Conservation (phyloP, 208 protist genomes). For the Trypanosoma vivax region DNA sequence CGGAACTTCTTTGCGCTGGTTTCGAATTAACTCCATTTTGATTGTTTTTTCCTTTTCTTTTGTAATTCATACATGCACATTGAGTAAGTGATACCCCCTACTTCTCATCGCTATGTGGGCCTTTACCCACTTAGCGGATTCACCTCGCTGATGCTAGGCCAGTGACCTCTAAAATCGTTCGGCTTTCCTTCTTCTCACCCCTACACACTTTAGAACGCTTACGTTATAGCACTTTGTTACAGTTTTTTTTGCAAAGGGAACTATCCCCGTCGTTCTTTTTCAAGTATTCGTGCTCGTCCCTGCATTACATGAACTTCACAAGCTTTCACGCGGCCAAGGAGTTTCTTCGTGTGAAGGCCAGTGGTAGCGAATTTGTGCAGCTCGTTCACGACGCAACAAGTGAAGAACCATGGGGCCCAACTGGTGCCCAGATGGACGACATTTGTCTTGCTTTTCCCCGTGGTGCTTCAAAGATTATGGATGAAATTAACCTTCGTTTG, state of each 20-base stretch:
- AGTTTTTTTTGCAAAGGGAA: too few species aligned
- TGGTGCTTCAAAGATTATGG: constrained; percentile 61
- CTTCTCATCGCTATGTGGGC: too few species aligned
- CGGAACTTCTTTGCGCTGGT: background rate
- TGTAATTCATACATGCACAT: background rate
- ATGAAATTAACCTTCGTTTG: constrained; percentile 71
- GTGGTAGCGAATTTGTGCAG: constrained; percentile 55
- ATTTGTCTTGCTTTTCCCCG: constrained; percentile 66
- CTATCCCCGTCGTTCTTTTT: background rate
- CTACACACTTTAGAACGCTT: too few species aligned
- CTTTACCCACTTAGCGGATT: too few species aligned
- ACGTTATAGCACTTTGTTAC: too few species aligned
- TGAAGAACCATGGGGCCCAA: constrained; percentile 87
- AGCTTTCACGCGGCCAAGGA: constrained; percentile 50
- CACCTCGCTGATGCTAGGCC: too few species aligned
- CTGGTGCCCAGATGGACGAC: constrained; percentile 81
- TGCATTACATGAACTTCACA: constrained; percentile 21
- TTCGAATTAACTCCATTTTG: background rate
- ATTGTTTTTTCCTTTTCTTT: constrained; percentile 22
- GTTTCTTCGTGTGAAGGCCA: constrained; percentile 73
- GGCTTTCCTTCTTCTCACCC: too few species aligned
- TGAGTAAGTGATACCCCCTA: too few species aligned
- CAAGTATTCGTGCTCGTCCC: background rate
- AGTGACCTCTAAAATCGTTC: too few species aligned
- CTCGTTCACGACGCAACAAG: constrained; percentile 81